Base-by-base conservation (phyloP, 2,329 filamentous ascomycete genomes). In the Penicillium sclerotigenum region DNA sequence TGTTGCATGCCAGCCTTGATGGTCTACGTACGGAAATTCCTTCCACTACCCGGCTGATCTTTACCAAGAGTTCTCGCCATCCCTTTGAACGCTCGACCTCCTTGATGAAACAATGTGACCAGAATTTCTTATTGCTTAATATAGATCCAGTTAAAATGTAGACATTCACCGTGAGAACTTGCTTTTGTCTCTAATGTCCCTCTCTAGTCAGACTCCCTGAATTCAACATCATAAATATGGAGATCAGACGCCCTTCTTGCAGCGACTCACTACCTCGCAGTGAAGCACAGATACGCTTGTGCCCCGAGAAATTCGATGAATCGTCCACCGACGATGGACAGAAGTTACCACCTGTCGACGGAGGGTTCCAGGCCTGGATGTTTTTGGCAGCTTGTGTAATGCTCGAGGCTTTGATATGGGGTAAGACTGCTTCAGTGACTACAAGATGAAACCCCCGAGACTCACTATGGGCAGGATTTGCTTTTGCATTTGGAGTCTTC, bases 401-500 rank as follows among this genome's bases (percentile, higher is more conserved):
- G 49, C 71, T 84, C 33, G 81, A 84, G 65, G 79, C 77, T 22
- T 68, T 83, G 2, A 75, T 83, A 47, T 84, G 81, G 80, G 81
- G 79, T 79, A 65, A 54, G 71, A 63, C 38, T 24, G 11, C 14
- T n/a, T 5, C 5, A 2, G 3, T 11, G 31, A 26, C 11, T 16
- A 6, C 22, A 10, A 7, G 24, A 10, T 18, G 24, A 18, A 5
- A 47, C 4, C 5, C 5, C 3, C 2, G 3, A 22, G 2, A 5
- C 52, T 60, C 28, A 61, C 8, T 2, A 14, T 33, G 16, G 5
- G 2, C 20, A 67, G 65, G 65, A 10, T 66, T 68, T 34, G 62
- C 62, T 0, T 63, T 64, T 16, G 56, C 64, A 1, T 68, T 68
- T 22, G 65, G 65, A 18, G 68, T 73, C n/a, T 73, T 73, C 45